phyloP scores from a whole-genome alignment of 228 moss, liverwort and hornwort species.

The Sphagnum fallax region DNA sequence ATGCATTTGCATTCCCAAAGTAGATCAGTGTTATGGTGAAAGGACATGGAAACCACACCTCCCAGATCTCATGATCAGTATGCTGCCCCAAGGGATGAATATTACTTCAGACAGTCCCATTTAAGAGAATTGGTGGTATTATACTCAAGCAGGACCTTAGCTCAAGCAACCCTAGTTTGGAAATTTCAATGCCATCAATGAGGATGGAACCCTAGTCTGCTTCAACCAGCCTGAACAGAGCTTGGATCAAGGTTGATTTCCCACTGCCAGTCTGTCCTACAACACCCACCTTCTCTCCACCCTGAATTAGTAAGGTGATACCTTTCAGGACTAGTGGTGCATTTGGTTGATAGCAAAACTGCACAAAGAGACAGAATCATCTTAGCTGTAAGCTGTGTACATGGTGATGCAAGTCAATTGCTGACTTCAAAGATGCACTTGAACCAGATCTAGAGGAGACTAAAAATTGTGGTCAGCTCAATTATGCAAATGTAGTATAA shows the following conservation, averaged over 20 bases:
- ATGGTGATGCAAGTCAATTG: too few species aligned
- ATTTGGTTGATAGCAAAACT: conserved; percentile 80
- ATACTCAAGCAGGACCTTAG: conserved; percentile 82
- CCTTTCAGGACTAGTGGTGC: conserved; percentile 88
- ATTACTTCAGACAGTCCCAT: conserved; percentile 83
- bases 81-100: conserved; percentile 73
- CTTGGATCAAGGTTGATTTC: conserved; percentile 92
- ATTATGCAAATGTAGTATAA: too few species aligned
- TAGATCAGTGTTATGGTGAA: too few species aligned
- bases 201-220: conserved; percentile 62
- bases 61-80: conserved; percentile 76
- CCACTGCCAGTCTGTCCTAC: conserved; percentile 95
- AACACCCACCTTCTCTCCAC: conserved; percentile 83
- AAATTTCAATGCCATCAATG: conserved; percentile 72
- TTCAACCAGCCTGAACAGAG: conserved; percentile 85
- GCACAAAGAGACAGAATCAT: conserved; percentile 1
- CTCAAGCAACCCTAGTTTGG: conserved; percentile 62
- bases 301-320: conserved; percentile 60
- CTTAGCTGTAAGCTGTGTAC: not conserved
- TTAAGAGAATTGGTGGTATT: conserved; percentile 90
- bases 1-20: too few species aligned
- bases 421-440: too few species aligned
- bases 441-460: too few species aligned
- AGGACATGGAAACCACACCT: conserved; percentile 30
- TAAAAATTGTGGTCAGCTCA: too few species aligned